phyloP scores from a whole-genome alignment of 2,329 filamentous ascomycete genomes.

The Trichoderma hamatum region DNA sequence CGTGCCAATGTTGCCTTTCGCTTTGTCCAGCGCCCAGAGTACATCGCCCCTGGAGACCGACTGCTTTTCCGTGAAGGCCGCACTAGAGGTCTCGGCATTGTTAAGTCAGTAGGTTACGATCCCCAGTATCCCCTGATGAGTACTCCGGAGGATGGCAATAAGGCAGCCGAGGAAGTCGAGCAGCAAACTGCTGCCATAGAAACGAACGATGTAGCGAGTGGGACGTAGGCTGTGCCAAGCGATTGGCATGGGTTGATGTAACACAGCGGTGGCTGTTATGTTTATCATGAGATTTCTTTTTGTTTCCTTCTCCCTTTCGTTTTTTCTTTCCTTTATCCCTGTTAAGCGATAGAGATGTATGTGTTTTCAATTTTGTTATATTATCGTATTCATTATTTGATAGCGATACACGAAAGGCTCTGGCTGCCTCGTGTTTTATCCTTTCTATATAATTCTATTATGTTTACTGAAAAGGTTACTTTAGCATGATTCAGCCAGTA shows the following conservation, averaged over 20 bases:
- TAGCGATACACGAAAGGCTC: background rate
- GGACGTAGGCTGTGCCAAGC: background rate
- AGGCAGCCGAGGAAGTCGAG: slow-evolving; percentile 2
- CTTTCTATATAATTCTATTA: background rate
- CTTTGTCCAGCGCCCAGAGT: slow-evolving; percentile 93
- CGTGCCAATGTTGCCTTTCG: slow-evolving; percentile 92
- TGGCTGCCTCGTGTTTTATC: background rate
- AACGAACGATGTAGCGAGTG: background rate
- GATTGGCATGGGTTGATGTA: background rate
- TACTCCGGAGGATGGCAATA: slow-evolving; percentile 21
- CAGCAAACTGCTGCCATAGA: background rate
- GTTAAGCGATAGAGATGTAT: slow-evolving; percentile 4
- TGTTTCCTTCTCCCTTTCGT: background rate
- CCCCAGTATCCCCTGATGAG: slow-evolving; percentile 51
- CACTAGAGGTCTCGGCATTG: slow-evolving; percentile 93
- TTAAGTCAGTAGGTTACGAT: slow-evolving; percentile 90
- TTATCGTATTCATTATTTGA: background rate
- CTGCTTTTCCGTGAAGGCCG: slow-evolving; percentile 91
- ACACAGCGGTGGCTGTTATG: too few relatives aligned
- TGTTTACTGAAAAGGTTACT: background rate
- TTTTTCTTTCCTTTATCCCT: background rate
- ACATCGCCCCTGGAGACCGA: slow-evolving; percentile 82
- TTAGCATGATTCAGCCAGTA: background rate
- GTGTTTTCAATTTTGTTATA: background rate
- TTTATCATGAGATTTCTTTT: background rate